Evolutionary conservation across 345 rosid species (phyloP).

Genomic region (Eutrema japonicum): DNA sequence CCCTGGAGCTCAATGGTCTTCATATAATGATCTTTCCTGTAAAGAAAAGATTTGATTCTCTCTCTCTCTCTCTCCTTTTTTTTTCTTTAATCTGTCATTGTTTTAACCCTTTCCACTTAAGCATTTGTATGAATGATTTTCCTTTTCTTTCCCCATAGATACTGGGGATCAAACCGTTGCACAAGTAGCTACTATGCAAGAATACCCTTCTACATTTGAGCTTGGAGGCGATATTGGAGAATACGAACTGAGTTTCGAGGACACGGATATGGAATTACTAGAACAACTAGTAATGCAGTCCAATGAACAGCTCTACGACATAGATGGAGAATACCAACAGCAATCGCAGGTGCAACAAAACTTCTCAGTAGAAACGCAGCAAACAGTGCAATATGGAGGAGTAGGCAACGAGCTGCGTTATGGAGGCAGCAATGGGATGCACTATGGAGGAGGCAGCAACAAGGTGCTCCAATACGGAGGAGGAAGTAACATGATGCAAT

Average conservation of each 20-base stretch:
- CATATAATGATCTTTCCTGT: not conserved
- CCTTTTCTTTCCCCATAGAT: constrained; percentile 20
- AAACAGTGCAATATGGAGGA: not conserved
- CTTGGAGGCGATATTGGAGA: not conserved
- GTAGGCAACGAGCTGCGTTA: too few relatives aligned
- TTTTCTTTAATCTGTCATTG: not conserved
- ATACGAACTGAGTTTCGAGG: not conserved
- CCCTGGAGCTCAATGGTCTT: not conserved
- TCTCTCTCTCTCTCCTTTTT: not conserved
- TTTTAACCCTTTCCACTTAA: not conserved
- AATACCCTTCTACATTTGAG: not conserved
- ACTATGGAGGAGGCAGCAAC: too few relatives aligned
- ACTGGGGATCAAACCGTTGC: not conserved
- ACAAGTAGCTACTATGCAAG: not conserved
- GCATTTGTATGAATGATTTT: not conserved
- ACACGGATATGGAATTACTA: not conserved
- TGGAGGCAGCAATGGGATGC: too few relatives aligned
- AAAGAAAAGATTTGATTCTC: not conserved
- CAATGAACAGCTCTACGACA: not conserved
- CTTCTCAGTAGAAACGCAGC: not conserved
- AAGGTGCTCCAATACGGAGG: too few relatives aligned
- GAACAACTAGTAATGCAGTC: too few relatives aligned
- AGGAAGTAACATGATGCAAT: not conserved
- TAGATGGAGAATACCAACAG: not conserved
- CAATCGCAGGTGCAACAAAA: not conserved